These are phyloP conservation scores for Metschnikowia picachoensis DNA, from an alignment of 805 yeast species.

Conservation along the genomic window DNA sequence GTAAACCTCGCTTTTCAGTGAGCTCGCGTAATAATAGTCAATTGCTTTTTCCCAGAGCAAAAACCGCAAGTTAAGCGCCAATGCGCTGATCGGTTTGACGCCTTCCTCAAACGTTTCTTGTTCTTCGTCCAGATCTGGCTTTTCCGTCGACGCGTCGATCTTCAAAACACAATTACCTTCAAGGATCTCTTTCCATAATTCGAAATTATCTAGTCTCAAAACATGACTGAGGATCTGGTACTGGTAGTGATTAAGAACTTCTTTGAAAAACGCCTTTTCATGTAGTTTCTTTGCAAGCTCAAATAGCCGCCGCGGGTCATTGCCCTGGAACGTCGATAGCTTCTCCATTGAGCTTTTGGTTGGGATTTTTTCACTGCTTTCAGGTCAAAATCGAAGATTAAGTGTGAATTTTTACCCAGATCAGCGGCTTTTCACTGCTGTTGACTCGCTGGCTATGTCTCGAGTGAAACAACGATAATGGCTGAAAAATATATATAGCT, in stretches of 20 bases:
- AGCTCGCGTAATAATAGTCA: slow-evolving; percentile 38
- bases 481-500: too few relatives aligned
- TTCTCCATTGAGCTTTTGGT: slow-evolving; percentile 27
- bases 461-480: too few relatives aligned
- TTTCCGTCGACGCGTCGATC: slow-evolving; percentile 16
- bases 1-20: slow-evolving; percentile 1
- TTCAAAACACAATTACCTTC: slow-evolving; percentile 33
- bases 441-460: too few relatives aligned
- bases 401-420: too few relatives aligned
- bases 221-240: slow-evolving; percentile 46
- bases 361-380: background rate
- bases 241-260: slow-evolving; percentile 49
- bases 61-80: slow-evolving; percentile 64
- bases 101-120: slow-evolving; percentile 44
- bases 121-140: slow-evolving; percentile 9
- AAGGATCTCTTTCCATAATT: slow-evolving; percentile 46
- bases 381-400: too few relatives aligned
- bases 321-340: slow-evolving; percentile 34
- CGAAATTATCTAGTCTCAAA: slow-evolving; percentile 31
- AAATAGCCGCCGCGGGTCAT: slow-evolving; percentile 30
- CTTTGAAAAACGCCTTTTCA: slow-evolving; percentile 29
- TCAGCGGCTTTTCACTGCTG: too few relatives aligned
- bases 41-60: slow-evolving; percentile 70
- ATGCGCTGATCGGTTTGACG: slow-evolving; percentile 24
- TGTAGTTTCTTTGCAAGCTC: slow-evolving; percentile 34